Evolutionary conservation across 495 filamentous ascomycete species (phyloP).

Genomic region (Podospora anserina): DNA sequence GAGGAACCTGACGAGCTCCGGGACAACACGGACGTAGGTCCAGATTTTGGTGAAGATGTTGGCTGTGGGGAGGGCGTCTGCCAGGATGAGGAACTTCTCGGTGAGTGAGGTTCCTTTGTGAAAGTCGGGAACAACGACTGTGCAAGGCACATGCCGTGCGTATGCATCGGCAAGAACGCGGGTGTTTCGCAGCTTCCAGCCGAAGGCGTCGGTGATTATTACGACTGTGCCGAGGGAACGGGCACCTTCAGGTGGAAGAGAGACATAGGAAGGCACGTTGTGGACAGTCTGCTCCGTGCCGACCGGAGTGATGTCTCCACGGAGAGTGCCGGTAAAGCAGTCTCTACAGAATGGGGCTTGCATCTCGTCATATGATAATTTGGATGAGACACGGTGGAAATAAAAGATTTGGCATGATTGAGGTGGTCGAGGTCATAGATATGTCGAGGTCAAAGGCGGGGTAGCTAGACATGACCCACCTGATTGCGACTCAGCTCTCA

Average conservation of each 20-base stretch:
- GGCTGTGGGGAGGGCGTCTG: conserved; percentile 1
- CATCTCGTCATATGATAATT: background rate
- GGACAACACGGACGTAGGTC: conserved; percentile 11
- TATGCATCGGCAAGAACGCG: conserved; percentile 53
- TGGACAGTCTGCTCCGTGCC: conserved; percentile 41
- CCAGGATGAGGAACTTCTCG: conserved; percentile 19
- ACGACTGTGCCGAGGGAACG: conserved; percentile 49
- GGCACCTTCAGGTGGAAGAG: conserved; percentile 32
- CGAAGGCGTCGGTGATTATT: conserved; percentile 57
- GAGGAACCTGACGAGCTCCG: conserved; percentile 36
- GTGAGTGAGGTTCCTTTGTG: conserved; percentile 43
- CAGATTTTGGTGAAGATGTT: conserved; percentile 11
- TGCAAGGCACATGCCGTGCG: conserved; percentile 46
- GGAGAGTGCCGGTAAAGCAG: conserved; percentile 34
- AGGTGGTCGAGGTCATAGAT: too few relatives aligned
- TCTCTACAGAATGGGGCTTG: conserved; percentile 24
- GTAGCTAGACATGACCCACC: too few relatives aligned
- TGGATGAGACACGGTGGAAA: background rate
- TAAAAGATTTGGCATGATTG: background rate
- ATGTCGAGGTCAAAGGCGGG: too few relatives aligned
- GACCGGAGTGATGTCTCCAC: conserved; percentile 26
- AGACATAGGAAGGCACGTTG: conserved; percentile 50
- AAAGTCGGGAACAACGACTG: conserved; percentile 58
- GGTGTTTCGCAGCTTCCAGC: conserved; percentile 55
- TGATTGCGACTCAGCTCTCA: too few relatives aligned